Evolutionary conservation across 768 basidiomycete species (phyloP).

Genomic region (Kwoniella newhampshirensis): DNA sequence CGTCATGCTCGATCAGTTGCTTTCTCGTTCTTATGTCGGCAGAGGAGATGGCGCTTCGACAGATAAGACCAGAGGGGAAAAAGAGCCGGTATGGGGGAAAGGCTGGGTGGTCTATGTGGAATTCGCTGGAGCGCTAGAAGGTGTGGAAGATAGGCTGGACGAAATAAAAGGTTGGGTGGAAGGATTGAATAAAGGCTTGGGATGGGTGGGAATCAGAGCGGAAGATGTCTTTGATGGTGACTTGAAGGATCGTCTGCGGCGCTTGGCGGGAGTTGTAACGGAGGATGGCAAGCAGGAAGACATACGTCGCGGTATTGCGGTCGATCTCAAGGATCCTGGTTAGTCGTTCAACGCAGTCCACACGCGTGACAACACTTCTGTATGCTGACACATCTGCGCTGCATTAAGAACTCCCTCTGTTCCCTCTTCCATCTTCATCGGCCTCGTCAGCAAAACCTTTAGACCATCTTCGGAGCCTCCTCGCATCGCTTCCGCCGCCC

Average conservation of each 20-base stretch:
- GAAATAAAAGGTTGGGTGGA: constrained; percentile 23
- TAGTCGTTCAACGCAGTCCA: constrained; percentile 1
- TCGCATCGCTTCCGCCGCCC: constrained; percentile 40
- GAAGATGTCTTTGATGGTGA: constrained; percentile 45
- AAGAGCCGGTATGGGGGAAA: constrained; percentile 39
- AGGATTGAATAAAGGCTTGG: constrained; percentile 13
- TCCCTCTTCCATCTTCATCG: constrained; percentile 17
- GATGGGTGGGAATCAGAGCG: constrained; percentile 36
- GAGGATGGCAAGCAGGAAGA: background rate
- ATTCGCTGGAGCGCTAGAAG: constrained; percentile 34
- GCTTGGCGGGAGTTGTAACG: constrained; percentile 7
- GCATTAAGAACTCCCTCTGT: constrained; percentile 30
- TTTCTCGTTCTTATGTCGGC: constrained; percentile 31
- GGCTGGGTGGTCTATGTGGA: constrained; percentile 49
- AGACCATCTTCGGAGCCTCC: constrained; percentile 32
- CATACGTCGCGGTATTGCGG: background rate
- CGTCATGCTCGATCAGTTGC: constrained; percentile 41
- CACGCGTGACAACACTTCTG: no score
- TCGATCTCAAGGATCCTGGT: constrained; percentile 26
- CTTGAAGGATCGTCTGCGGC: background rate
- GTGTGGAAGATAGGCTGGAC: constrained; percentile 22
- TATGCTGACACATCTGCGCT: background rate
- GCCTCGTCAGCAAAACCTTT: constrained; percentile 24
- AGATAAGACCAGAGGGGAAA: constrained; percentile 41
- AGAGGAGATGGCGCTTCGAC: constrained; percentile 20